phyloP scores from a whole-genome alignment of 257 asterid genomes.

The Dorcoceras hygrometricum region DNA sequence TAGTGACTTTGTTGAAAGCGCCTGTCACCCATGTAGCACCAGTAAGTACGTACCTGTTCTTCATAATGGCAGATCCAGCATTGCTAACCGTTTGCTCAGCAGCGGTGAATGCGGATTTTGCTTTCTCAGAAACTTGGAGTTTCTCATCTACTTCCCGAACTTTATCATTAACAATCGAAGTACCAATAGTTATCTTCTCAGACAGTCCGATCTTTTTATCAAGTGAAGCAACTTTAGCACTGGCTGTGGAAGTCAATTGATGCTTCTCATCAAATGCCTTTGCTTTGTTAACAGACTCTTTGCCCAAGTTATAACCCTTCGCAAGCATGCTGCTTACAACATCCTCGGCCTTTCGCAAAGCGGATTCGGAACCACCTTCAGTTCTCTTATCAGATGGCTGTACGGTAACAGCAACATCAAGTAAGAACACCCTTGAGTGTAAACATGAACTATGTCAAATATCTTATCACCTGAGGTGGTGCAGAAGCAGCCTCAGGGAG shows the following conservation, averaged over 20 bases:
- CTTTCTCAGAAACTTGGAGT: conserved; percentile 44
- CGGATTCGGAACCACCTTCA: conserved; percentile 31
- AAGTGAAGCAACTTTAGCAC: conserved; percentile 42
- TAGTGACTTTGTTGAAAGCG: conserved; percentile 40
- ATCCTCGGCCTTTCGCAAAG: conserved; percentile 44
- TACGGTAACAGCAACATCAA: not conserved
- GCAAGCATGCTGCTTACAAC: conserved; percentile 49
- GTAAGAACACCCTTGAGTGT: not conserved
- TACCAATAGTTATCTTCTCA: conserved; percentile 39
- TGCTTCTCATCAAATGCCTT: conserved; percentile 46
- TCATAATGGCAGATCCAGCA: conserved; percentile 49
- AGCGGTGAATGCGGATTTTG: conserved; percentile 38
- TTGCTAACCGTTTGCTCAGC: conserved; percentile 44
- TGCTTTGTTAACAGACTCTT: conserved; percentile 43
- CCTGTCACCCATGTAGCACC: conserved; percentile 49
- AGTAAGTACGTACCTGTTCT: conserved; percentile 44
- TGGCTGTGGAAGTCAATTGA: conserved; percentile 44
- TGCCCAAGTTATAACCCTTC: conserved; percentile 40
- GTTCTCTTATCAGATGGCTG: conserved; percentile 29
- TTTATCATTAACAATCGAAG: conserved; percentile 39
- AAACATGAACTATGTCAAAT: not conserved
- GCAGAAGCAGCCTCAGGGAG: not conserved
- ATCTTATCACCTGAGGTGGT: not conserved
- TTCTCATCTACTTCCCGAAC: conserved; percentile 43
- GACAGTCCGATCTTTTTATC: conserved; percentile 40